phyloP scores from a whole-genome alignment of 257 asterid genomes.

The Orobanche coerulescens region DNA sequence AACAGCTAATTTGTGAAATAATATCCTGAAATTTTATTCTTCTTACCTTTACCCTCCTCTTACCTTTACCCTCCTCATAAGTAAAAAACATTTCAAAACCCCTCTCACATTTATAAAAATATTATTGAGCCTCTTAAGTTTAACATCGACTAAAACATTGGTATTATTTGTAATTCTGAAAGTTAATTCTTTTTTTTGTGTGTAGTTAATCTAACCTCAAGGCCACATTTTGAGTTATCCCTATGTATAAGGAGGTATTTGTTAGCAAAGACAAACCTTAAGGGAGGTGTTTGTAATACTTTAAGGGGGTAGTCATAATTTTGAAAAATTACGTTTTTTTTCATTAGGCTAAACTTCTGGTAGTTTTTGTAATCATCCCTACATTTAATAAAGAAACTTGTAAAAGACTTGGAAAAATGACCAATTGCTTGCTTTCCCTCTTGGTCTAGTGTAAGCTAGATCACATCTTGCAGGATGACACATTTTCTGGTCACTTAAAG shows the following conservation, averaged over 20 bases:
- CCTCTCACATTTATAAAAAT: neutral
- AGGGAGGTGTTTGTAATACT: neutral
- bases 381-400: neutral
- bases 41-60: no score
- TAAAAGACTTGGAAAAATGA: neutral
- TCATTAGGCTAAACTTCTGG: neutral
- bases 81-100: neutral
- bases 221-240: no score
- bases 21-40: no score
- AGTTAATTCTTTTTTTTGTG: neutral
- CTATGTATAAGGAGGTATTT: no score
- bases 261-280: neutral
- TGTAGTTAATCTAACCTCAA: no score
- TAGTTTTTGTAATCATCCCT: neutral
- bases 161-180: neutral
- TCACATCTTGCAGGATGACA: constrained; percentile 76
- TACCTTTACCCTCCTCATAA: no score
- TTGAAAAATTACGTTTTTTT: neutral
- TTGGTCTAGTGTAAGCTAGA: constrained; percentile 80
- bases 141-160: neutral
- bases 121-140: neutral
- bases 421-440: constrained; percentile 20
- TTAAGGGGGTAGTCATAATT: neutral
- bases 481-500: constrained; percentile 72
- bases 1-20: no score